These are phyloP conservation scores for Dryas integrifolia DNA, from an alignment of 331 rosid species.

Conservation along the genomic window DNA sequence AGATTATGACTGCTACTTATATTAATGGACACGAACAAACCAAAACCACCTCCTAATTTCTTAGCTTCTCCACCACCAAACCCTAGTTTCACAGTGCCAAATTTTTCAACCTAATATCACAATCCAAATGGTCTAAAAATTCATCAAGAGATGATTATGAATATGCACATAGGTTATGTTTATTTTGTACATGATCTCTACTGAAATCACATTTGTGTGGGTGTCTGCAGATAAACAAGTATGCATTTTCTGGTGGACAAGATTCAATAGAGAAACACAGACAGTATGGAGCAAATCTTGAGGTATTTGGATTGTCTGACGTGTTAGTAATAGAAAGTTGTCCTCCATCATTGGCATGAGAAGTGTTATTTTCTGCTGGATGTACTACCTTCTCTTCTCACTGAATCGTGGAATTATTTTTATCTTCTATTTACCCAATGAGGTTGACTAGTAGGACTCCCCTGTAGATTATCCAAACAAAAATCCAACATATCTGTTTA, in stretches of 20 bases:
- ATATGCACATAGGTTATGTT: not conserved
- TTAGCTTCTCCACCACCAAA: not conserved
- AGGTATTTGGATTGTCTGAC: constrained; percentile 44
- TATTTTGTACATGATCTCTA: not conserved
- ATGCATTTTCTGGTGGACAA: constrained; percentile 96
- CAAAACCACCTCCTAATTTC: not conserved
- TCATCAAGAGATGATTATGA: not conserved
- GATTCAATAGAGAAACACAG: constrained; percentile 92
- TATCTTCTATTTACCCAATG: too few relatives aligned
- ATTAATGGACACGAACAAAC: not conserved
- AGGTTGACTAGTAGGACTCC: too few relatives aligned
- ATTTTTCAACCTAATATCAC: not conserved
- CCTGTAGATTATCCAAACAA: not conserved
- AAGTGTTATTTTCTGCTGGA: not conserved
- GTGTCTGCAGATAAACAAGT: constrained; percentile 59
- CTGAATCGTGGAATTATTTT: too few relatives aligned
- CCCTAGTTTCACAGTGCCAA: not conserved
- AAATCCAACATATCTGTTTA: not conserved
- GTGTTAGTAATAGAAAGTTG: not conserved
- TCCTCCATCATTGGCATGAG: not conserved
- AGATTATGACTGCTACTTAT: too few relatives aligned
- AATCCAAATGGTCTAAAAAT: not conserved
- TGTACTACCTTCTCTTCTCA: not conserved
- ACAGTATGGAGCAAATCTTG: constrained; percentile 80
- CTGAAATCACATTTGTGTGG: constrained; percentile 9